Evolutionary conservation across 257 asterid species (phyloP).

Genomic region (Asclepias syriaca): DNA sequence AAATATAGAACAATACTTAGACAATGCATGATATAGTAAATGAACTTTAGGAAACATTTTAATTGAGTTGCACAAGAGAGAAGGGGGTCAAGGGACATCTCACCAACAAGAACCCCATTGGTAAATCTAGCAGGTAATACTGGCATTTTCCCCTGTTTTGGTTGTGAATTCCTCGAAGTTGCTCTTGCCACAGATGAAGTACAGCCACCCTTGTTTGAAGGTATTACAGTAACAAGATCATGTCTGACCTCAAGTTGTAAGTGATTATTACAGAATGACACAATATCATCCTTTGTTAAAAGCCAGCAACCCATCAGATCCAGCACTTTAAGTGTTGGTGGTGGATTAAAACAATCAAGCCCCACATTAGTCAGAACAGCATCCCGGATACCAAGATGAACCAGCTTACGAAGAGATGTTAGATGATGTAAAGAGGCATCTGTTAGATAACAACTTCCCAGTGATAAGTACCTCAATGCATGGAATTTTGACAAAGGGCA

Average conservation of each 20-base stretch:
- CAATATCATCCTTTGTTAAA: conserved; percentile 46
- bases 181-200: conserved; percentile 32
- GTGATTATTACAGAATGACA: conserved; percentile 44
- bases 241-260: conserved; percentile 64
- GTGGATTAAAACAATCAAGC: conserved; percentile 48
- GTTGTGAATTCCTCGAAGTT: conserved; percentile 17
- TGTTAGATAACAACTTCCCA: conserved; percentile 52
- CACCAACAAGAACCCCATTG: conserved; percentile 41
- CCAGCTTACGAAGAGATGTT: conserved; percentile 40
- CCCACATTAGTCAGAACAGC: conserved; percentile 61
- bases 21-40: not conserved
- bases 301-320: conserved; percentile 96
- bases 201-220: conserved; percentile 23
- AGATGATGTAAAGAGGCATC: conserved; percentile 48
- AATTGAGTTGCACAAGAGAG: not conserved
- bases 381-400: conserved; percentile 50
- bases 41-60: not conserved
- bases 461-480: conserved; percentile 49
- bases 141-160: conserved; percentile 31
- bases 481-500: conserved; percentile 41
- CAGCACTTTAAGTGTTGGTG: conserved; percentile 47
- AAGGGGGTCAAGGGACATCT: conserved; percentile 7
- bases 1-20: conserved; percentile 15
- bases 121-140: conserved; percentile 23
- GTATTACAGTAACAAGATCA: conserved; percentile 32